Evolutionary conservation across 2,329 filamentous ascomycete genomes (phyloP).

Genomic region (Colletotrichum horii): DNA sequence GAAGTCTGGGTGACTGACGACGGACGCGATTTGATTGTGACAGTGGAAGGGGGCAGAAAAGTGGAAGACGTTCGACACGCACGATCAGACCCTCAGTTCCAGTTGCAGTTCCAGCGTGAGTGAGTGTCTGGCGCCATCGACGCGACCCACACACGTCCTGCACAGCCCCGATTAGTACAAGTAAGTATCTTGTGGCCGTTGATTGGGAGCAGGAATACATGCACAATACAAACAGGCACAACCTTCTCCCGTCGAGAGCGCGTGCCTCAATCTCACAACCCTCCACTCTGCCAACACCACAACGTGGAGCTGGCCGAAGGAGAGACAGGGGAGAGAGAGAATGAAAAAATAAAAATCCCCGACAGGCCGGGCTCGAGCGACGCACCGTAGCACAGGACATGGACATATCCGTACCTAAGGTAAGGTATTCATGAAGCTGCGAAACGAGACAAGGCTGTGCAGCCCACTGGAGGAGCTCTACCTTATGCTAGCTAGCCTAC

Average conservation of each 20-base stretch:
- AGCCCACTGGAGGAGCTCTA: neutral
- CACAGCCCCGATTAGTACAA: neutral
- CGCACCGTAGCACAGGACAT: neutral
- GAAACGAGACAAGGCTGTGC: neutral
- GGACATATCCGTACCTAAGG: no score
- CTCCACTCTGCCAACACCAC: neutral
- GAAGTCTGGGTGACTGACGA: neutral
- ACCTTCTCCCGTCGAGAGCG: neutral
- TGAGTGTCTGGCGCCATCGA: neutral
- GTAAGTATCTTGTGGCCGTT: neutral
- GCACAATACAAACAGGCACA: neutral
- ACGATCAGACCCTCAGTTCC: neutral
- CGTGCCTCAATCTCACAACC: neutral
- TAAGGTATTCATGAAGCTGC: neutral
- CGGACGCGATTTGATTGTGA: neutral
- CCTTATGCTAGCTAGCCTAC: neutral
- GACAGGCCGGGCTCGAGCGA: slow-evolving; percentile 10
- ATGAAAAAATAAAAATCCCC: slow-evolving; percentile 12
- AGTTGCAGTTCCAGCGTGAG: neutral
- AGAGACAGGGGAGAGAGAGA: slow-evolving; percentile 2
- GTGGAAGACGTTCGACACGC: no score
- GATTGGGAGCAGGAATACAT: neutral
- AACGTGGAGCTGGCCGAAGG: neutral
- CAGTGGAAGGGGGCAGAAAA: neutral
- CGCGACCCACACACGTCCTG: neutral